Percentiles rank a stretch among this genome's conserved stretches.
phyloP scores from a whole-genome alignment of 108 stramenopile species.

The Cyclostephanos tholiformis region DNA sequence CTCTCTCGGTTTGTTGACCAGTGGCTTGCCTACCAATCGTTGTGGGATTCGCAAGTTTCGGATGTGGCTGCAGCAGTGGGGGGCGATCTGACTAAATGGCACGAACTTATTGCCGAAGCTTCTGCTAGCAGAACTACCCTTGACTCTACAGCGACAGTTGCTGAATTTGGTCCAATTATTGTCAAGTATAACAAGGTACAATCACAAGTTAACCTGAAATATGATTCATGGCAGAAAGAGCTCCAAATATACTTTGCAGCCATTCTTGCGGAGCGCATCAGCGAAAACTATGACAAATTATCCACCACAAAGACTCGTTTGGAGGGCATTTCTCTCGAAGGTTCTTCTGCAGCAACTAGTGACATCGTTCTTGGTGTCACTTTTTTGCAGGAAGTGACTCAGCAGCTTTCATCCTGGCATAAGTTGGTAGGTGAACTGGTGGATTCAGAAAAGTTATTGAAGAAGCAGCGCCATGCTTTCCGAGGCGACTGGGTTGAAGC shows the following conservation, averaged over 20 bases:
- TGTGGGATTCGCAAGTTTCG: constrained; percentile 93
- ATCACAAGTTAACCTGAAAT: constrained; percentile 93
- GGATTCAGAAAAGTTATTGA: constrained; percentile 85
- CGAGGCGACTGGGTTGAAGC: constrained; percentile 91
- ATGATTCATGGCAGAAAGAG: constrained; percentile 98
- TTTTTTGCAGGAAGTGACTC: constrained; percentile 89
- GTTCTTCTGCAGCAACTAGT: constrained; percentile 74
- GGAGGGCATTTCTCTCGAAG: constrained; percentile 84
- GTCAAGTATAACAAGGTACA: constrained; percentile 93
- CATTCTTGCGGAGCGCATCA: constrained; percentile 71
- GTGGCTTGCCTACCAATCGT: constrained; percentile 94
- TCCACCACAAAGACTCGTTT: constrained; percentile 71
- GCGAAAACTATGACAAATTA: constrained; percentile 68
- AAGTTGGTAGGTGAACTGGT: constrained; percentile 69
- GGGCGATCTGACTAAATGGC: constrained; percentile 89
- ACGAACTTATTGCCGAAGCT: constrained; percentile 81
- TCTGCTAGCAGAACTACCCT: constrained; percentile 83
- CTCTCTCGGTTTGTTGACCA: constrained; percentile 73
- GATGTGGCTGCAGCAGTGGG: constrained; percentile 83
- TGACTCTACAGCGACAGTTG: constrained; percentile 77
- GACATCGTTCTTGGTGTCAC: constrained; percentile 94
- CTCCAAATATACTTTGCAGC: constrained; percentile 88
- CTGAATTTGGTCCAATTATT: constrained; percentile 86
- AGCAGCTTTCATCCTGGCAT: constrained; percentile 56
- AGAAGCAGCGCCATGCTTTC: constrained; percentile 87